Evolutionary conservation across 2,329 filamentous ascomycete species (phyloP), one percentile per base, ranked within the genome.

Genomic region (Cladosporium sp.): DNA sequence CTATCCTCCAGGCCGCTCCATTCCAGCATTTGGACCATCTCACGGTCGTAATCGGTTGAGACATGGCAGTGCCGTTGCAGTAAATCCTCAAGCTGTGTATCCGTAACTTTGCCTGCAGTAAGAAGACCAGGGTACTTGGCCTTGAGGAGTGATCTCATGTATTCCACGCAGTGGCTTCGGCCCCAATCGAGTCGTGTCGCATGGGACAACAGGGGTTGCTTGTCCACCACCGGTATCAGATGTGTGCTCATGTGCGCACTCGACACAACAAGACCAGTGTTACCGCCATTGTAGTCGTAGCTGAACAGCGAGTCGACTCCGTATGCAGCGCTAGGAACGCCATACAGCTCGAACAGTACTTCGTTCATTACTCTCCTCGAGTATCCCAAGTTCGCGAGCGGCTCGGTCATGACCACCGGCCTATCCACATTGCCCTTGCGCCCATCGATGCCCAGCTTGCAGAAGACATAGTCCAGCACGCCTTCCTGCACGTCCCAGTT

Each of bases 401-500:
- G 89, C 79, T 99, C 95, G 0, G 95, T 99, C 89, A 99, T 93
- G 71, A 99, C 89, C 67, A 99, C 87, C 1, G 94, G 93, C 72
- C 93, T 84, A 72, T 94, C 92, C 68, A 99, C 88, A 26, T 86
- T 83, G 10, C 91, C 92, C 58, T 89, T 87, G 4, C 83, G 82
- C 18, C 88, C 88, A 70, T 96, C 92, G 71, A 99, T 85, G 5
- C 95, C 95, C 63, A 99, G 81, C 80, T 97, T 98, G 70, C 97
- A 84, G 77, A 99, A 99, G 49, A 93, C 86, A 78, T 97, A 97
- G 80, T 99, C 95, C 56, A 99, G 80, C 5, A 97, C 84, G 66
- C 94, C 93, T 78, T 99, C 95, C 88, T 97, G 93, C 36, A 93
- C 93, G 78, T 99, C 95, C 93, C 96, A 99, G 76, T 98, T 98